Conservation (phyloP, 106 monocot species). For the Iris macrosiphon region DNA sequence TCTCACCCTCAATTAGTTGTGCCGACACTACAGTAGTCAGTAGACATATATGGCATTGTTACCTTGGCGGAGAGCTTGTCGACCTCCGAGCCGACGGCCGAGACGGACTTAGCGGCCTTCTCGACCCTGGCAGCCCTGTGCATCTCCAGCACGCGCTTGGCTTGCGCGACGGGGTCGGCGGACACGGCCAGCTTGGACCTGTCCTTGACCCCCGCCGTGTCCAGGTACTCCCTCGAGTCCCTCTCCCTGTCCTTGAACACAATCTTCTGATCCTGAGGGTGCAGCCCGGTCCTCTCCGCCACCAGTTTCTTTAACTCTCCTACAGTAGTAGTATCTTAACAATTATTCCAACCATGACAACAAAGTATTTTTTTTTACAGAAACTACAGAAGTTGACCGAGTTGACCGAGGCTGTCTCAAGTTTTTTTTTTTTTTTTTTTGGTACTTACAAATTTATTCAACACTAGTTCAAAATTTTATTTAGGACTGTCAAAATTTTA, state of each 20-base stretch:
- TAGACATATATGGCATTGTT: not conserved
- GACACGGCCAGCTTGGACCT: constrained; percentile 50
- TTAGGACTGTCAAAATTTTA: too few relatives aligned
- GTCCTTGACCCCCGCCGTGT: constrained; percentile 68
- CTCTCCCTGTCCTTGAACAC: constrained; percentile 70
- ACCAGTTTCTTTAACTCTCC: constrained; percentile 79
- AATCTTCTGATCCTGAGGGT: constrained; percentile 73
- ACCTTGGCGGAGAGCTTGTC: constrained; percentile 42
- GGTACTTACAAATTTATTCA: too few relatives aligned
- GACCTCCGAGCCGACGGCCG: constrained; percentile 31
- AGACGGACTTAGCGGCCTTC: constrained; percentile 24
- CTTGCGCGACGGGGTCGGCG: constrained; percentile 53
- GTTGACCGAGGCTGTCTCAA: not conserved
- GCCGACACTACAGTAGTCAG: too few relatives aligned
- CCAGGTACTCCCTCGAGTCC: constrained; percentile 47
- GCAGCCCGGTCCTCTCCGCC: constrained; percentile 43
- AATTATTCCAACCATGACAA: too few relatives aligned
- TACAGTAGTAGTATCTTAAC: not conserved
- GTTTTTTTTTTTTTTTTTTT: too few relatives aligned
- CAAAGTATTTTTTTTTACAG: not conserved
- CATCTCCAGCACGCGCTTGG: constrained; percentile 39
- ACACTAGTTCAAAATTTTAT: too few relatives aligned
- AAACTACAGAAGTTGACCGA: not conserved
- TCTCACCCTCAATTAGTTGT: not conserved
- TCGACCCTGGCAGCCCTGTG: constrained; percentile 29